Evolutionary conservation across 2,329 filamentous ascomycete species (phyloP).

Genomic region (Penicillium decumbens): DNA sequence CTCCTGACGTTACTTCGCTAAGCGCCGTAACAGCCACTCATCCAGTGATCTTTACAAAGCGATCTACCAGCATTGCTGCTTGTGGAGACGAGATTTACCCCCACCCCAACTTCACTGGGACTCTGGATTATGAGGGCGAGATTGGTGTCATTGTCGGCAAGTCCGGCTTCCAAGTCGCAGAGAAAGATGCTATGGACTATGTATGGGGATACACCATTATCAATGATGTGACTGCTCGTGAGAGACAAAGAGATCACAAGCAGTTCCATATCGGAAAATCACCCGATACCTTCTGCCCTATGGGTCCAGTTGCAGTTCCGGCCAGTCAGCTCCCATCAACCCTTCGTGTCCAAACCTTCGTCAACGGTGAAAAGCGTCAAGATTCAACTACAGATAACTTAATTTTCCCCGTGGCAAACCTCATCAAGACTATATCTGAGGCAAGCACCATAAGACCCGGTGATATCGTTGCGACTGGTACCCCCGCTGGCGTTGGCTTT

Average conservation of each 20-base stretch:
- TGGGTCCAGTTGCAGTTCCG: not conserved
- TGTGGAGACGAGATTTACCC: not conserved
- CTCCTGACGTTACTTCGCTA: not conserved
- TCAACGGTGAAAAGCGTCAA: not conserved
- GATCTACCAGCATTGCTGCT: not conserved
- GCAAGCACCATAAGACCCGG: not conserved
- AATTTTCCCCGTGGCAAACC: not conserved
- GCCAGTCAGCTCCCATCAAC: not conserved
- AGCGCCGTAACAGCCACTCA: not conserved
- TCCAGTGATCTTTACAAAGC: not conserved
- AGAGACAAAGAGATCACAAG: not conserved
- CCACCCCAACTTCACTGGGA: not conserved
- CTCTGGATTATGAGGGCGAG: not conserved
- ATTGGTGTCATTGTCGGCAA: not conserved
- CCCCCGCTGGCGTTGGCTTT: constrained; percentile 1
- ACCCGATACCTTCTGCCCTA: not conserved
- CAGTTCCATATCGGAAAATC: not conserved
- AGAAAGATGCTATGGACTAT: not conserved
- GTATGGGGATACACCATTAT: not conserved
- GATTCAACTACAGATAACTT: not conserved
- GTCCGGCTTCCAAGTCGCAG: not conserved
- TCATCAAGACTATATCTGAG: not conserved
- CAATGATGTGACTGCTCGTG: not conserved
- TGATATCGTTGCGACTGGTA: not conserved
- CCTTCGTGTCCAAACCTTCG: not conserved